phyloP scores from a whole-genome alignment of 345 rosid genomes.

The Microthlaspi erraticum region DNA sequence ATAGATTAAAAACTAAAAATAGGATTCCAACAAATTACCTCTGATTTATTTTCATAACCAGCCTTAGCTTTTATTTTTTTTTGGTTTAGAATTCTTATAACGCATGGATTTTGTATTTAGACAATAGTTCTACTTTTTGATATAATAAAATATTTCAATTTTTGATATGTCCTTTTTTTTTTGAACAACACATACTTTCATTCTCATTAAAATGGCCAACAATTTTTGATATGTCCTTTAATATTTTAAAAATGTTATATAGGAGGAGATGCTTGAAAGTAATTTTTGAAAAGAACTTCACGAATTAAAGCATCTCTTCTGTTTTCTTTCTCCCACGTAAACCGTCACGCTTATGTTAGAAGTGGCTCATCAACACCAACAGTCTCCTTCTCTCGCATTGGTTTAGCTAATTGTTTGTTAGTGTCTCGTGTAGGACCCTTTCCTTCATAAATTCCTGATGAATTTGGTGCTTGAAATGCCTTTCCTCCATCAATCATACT shows the following conservation, averaged over 20 bases:
- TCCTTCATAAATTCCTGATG: constrained; percentile 33
- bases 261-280: neutral
- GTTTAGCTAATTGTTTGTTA: constrained; percentile 35
- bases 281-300: neutral
- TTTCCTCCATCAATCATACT: constrained; percentile 38
- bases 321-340: constrained; percentile 5
- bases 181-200: too few relatives aligned
- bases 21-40: neutral
- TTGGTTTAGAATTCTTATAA: neutral
- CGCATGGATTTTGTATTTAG: neutral
- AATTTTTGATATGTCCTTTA: neutral
- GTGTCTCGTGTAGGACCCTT: constrained; percentile 46
- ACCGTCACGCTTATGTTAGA: constrained; percentile 49
- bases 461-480: constrained; percentile 38
- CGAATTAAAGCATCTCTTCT: neutral
- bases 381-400: constrained; percentile 9
- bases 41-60: neutral
- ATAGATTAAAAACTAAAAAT: neutral
- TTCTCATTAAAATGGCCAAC: too few relatives aligned
- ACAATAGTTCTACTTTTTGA: neutral
- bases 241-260: neutral
- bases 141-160: neutral
- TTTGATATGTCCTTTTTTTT: too few relatives aligned
- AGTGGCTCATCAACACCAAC: constrained; percentile 41
- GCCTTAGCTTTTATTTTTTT: neutral